Percentiles rank a stretch among this genome's conserved stretches.
Conservation (phyloP, 2,329 filamentous ascomycete genomes). For the Aspergillus chevalieri region DNA sequence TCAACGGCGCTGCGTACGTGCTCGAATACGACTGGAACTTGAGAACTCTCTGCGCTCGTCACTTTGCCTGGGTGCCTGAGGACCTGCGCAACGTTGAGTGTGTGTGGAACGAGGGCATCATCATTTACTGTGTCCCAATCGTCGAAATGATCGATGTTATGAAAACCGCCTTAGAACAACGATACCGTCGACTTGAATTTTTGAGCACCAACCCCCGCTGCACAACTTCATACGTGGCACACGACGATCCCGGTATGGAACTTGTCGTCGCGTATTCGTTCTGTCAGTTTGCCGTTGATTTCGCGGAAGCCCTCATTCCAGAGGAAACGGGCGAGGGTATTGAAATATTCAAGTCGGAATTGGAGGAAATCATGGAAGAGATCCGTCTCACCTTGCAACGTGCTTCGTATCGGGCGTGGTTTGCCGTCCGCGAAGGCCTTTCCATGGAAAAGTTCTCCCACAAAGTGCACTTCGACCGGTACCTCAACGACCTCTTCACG, state of each 20-base stretch:
- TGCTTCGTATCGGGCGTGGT: conserved; percentile 25
- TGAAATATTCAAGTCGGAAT: conserved; percentile 3
- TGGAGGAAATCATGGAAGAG: conserved; percentile 14
- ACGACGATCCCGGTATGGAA: conserved; percentile 26
- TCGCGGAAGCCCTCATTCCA: conserved; percentile 16
- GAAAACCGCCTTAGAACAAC: conserved; percentile 12
- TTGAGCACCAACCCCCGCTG: conserved; percentile 18
- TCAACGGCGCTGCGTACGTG: conserved; percentile 18
- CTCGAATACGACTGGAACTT: conserved; percentile 22
- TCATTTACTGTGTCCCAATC: conserved; percentile 18
- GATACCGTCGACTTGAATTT: conserved; percentile 19
- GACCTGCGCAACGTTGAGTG: conserved; percentile 17
- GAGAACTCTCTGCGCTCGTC: conserved; percentile 18
- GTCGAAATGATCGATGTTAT: not conserved
- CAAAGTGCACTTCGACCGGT: conserved; percentile 11
- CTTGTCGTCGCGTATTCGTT: conserved; percentile 25
- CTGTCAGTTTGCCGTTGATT: conserved; percentile 26
- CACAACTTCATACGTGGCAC: conserved; percentile 6
- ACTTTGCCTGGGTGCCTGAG: conserved; percentile 19
- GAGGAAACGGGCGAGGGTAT: not conserved
- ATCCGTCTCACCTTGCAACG: conserved; percentile 20
- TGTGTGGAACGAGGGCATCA: conserved; percentile 21
- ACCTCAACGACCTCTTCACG: conserved; percentile 18
- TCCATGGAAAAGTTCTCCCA: conserved; percentile 8
- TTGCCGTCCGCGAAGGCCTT: conserved; percentile 14